Evolutionary conservation across 345 rosid species (phyloP), one percentile per base, ranked within the genome.

Genomic region (Boechera stricta): DNA sequence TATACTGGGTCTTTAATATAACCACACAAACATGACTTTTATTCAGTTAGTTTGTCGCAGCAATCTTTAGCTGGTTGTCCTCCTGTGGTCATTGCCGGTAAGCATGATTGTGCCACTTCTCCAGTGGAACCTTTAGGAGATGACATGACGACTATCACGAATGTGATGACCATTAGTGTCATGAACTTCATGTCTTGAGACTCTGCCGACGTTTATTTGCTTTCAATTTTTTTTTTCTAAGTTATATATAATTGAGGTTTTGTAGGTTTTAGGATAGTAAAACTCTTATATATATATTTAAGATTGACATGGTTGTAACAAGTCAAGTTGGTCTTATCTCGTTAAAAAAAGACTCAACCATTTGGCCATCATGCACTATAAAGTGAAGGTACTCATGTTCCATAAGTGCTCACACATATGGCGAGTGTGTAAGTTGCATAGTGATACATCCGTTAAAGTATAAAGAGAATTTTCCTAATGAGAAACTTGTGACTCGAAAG

Each of bases 21-120:
- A 28, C 11, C 51, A 78, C 84, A 83, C 31, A 83, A 70, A 57
- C 82, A 81, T 29, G 78, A 42, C 62, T 69, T 48, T 11, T 81
- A 79, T 26, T 45, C 81, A 29, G 18, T 63, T 13, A 83, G 16
- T 51, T 53, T 59, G 10, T 47, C 16, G 72, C 84, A 83, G 24
- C 84, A 81, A 0, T 44, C 49, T 26, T 18, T 0, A 28, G 63
- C 6, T 3, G 84, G 82, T 11, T 16, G 1, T 35, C 0, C 49
- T 44, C 48, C 45, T 3, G 1, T 10, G 10, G 5, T 64, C 13
- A 80, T 53, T 15, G 84, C 47, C 4, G 54, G 18, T 31, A 65
- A 32, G 42, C 84, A 83, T 24, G 80, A 11, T 7, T 4, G 44
- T 11, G 39, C 52, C 52, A 7, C 32, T n/a, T 48, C 39, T 49